Conservation (phyloP, 1,284 basidiomycete genomes). For the Omphalotus olearius region DNA sequence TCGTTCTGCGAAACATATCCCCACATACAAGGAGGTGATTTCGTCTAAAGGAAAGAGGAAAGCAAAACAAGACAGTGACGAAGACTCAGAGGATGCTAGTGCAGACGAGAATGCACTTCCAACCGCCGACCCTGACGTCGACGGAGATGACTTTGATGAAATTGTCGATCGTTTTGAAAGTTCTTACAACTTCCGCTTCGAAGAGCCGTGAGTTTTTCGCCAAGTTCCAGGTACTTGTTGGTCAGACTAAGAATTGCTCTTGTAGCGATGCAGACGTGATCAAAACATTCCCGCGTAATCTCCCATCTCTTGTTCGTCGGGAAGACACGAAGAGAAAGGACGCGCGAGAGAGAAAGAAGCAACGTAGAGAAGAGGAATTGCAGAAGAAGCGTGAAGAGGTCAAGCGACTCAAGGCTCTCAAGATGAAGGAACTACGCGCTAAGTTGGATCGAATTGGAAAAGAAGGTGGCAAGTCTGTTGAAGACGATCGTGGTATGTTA, state of each 20-base stretch:
- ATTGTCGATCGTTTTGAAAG: constrained; percentile 45
- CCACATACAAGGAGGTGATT: constrained; percentile 81
- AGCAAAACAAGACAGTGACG: constrained; percentile 25
- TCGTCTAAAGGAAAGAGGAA: constrained; percentile 31
- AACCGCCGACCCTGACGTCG: constrained; percentile 18
- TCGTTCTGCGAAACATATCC: constrained; percentile 62
- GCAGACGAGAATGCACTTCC: constrained; percentile 22
- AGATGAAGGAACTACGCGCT: constrained; percentile 78
- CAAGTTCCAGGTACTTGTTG: too few relatives aligned
- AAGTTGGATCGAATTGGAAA: constrained; percentile 70
- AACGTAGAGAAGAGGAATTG: constrained; percentile 78
- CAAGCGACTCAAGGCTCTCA: constrained; percentile 68
- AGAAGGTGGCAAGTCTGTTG: constrained; percentile 54
- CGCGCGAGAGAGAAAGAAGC: constrained; percentile 70
- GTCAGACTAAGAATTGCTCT: background rate
- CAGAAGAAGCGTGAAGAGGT: constrained; percentile 76
- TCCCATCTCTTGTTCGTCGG: constrained; percentile 70
- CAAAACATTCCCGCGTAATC: constrained; percentile 72
- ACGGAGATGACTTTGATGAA: constrained; percentile 34
- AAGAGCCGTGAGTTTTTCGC: constrained; percentile 71
- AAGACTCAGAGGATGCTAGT: constrained; percentile 23
- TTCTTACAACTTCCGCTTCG: constrained; percentile 90
- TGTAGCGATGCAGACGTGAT: constrained; percentile 71
- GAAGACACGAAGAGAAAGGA: constrained; percentile 79
- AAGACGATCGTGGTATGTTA: constrained; percentile 40